Percentiles rank a stretch among this genome's conserved stretches.
Conservation (phyloP, 768 basidiomycete genomes). For the Boletus subcaerulescens region DNA sequence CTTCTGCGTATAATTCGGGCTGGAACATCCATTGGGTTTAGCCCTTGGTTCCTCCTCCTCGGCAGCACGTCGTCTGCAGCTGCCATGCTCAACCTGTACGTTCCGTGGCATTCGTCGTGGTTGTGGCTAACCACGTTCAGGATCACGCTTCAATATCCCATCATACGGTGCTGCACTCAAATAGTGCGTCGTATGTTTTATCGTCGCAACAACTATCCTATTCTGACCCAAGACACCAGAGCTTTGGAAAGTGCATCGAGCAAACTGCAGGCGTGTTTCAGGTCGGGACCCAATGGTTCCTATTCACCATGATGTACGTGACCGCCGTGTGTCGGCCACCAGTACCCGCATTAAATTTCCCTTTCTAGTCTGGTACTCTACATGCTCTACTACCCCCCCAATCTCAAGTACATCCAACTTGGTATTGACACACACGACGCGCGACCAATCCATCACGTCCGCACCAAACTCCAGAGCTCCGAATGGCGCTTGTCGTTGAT, state of each 20-base stretch:
- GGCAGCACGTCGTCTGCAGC: conserved; percentile 84
- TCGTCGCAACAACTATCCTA: neutral
- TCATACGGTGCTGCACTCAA: conserved; percentile 76
- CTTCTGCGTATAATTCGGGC: conserved; percentile 77
- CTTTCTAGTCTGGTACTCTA: conserved; percentile 77
- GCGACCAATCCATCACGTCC: conserved; percentile 41
- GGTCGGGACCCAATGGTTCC: conserved; percentile 76
- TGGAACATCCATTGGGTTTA: conserved; percentile 84
- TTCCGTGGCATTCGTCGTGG: neutral
- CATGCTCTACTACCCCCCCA: conserved; percentile 86
- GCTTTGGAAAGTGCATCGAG: conserved; percentile 69
- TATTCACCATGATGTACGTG: conserved; percentile 81
- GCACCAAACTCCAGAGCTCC: conserved; percentile 50
- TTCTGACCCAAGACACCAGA: conserved; percentile 40
- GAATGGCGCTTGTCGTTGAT: conserved; percentile 80
- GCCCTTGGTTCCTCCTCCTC: conserved; percentile 86
- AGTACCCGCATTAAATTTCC: neutral
- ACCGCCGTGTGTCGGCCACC: neutral
- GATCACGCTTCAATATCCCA: conserved; percentile 79
- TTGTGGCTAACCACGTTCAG: conserved; percentile 35
- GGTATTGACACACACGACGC: conserved; percentile 41
- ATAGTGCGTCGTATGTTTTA: conserved; percentile 49
- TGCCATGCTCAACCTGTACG: conserved; percentile 81
- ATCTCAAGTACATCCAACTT: conserved; percentile 66
- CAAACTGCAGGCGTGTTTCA: conserved; percentile 80